Percentiles rank a stretch among this genome's conserved stretches.
phyloP scores from a whole-genome alignment of 176 grass and related monocot species.

The Zea luxurians region DNA sequence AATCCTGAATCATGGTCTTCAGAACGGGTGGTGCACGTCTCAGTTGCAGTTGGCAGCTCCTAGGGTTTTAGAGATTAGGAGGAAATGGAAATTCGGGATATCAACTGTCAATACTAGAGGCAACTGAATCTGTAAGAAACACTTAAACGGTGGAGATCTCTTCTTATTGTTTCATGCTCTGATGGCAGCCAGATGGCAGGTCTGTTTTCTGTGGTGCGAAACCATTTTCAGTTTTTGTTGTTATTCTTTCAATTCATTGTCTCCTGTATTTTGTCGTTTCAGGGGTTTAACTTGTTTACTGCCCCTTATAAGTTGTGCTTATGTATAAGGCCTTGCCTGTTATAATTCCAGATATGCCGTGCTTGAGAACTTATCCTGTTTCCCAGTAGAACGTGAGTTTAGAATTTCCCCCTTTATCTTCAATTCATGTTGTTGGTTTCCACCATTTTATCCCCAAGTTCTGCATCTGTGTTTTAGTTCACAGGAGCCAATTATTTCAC shows the following conservation, averaged over 20 bases:
- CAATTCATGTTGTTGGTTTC: neutral
- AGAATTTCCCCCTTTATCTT: neutral
- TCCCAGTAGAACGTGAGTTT: neutral
- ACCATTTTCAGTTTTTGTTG: neutral
- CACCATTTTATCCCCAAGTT: neutral
- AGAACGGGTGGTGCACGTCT: neutral
- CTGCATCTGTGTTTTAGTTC: neutral
- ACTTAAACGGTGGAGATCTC: neutral
- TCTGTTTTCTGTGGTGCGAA: neutral
- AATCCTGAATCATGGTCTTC: neutral
- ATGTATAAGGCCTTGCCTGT: neutral
- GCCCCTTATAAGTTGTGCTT: neutral
- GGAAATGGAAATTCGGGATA: neutral
- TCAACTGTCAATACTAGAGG: neutral
- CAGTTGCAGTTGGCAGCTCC: neutral
- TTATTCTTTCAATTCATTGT: neutral
- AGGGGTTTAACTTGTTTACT: neutral
- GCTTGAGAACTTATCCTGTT: neutral
- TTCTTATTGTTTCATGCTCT: neutral
- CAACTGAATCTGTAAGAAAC: neutral
- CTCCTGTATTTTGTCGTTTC: neutral
- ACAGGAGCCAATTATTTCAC: neutral
- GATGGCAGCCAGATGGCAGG: neutral
- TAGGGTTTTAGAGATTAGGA: constrained; percentile 34
- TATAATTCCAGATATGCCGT: too few relatives aligned